Evolutionary conservation across 805 yeast species (phyloP).

Genomic region (Wickerhamomyces sydowiorum): DNA sequence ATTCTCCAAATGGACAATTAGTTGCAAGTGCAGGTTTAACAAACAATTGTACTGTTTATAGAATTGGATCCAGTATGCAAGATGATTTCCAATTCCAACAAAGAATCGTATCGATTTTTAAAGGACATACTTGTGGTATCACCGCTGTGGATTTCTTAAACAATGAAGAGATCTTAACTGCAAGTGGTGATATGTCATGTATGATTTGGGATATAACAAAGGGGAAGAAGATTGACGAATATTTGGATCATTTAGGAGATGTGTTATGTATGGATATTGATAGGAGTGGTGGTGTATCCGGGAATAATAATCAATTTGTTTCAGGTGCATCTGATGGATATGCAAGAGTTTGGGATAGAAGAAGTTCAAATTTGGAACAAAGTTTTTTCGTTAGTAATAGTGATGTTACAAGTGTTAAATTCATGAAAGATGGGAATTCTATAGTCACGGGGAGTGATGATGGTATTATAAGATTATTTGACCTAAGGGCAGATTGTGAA

Average conservation of each 20-base stretch:
- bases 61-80: conserved; percentile 22
- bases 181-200: conserved; percentile 80
- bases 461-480: conserved; percentile 64
- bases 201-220: conserved; percentile 73
- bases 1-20: conserved; percentile 56
- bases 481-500: conserved; percentile 71
- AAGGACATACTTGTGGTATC: conserved; percentile 81
- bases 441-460: conserved; percentile 78
- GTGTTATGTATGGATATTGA: conserved; percentile 44
- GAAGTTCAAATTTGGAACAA: conserved; percentile 41
- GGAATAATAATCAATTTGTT: conserved; percentile 34
- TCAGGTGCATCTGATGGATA: conserved; percentile 68
- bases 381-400: conserved; percentile 48
- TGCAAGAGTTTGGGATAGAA: conserved; percentile 60
- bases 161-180: conserved; percentile 52
- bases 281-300: too few species aligned
- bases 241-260: conserved; percentile 67
- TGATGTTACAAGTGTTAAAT: conserved; percentile 59
- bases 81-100: conserved; percentile 28
- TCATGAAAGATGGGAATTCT: conserved; percentile 66
- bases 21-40: conserved; percentile 83
- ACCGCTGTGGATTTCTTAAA: conserved; percentile 67
- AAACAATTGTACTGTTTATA: conserved; percentile 69
- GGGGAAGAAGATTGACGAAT: conserved; percentile 47
- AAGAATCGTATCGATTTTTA: conserved; percentile 47